Percentiles rank a stretch among this genome's conserved stretches.
phyloP scores from a whole-genome alignment of 2,329 filamentous ascomycete species.

The Hypoxylon sp. region DNA sequence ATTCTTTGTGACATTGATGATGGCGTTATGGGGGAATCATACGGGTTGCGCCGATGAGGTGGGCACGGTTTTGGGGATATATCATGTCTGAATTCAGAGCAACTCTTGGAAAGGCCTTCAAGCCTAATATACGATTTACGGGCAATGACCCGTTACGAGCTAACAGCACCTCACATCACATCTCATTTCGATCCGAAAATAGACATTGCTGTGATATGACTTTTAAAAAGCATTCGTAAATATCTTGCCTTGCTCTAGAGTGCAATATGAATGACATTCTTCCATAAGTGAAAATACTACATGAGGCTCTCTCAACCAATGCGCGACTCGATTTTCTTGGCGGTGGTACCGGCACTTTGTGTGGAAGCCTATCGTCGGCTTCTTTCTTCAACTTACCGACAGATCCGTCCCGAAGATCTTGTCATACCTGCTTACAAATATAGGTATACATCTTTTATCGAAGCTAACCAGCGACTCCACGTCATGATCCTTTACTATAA shows the following conservation, averaged over 20 bases:
- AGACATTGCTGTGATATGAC: slow-evolving; percentile 9
- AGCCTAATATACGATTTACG: slow-evolving; percentile 37
- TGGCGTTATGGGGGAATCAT: slow-evolving; percentile 40
- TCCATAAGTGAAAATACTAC: neutral
- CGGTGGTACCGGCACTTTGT: slow-evolving; percentile 25
- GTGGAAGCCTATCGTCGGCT: slow-evolving; percentile 11
- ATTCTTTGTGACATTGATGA: slow-evolving; percentile 38
- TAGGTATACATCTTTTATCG: neutral
- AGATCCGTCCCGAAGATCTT: slow-evolving; percentile 33
- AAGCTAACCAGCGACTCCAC: neutral
- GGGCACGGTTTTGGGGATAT: slow-evolving; percentile 29
- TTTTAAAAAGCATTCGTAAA: neutral
- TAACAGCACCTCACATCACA: slow-evolving; percentile 10
- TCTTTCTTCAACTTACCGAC: slow-evolving; percentile 19
- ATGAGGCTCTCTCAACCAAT: slow-evolving; percentile 33
- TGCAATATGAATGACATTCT: neutral
- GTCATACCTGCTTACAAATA: slow-evolving; percentile 32
- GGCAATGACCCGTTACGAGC: slow-evolving; percentile 23
- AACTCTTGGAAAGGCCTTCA: slow-evolving; percentile 20
- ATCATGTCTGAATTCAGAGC: slow-evolving; percentile 37
- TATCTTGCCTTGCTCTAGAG: neutral
- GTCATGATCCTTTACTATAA: neutral
- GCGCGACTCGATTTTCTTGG: slow-evolving; percentile 13
- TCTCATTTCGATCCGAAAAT: neutral
- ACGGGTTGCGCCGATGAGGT: slow-evolving; percentile 19